Evolutionary conservation across 176 grass and related monocot species (phyloP).

Genomic region (Paspalum vaginatum): DNA sequence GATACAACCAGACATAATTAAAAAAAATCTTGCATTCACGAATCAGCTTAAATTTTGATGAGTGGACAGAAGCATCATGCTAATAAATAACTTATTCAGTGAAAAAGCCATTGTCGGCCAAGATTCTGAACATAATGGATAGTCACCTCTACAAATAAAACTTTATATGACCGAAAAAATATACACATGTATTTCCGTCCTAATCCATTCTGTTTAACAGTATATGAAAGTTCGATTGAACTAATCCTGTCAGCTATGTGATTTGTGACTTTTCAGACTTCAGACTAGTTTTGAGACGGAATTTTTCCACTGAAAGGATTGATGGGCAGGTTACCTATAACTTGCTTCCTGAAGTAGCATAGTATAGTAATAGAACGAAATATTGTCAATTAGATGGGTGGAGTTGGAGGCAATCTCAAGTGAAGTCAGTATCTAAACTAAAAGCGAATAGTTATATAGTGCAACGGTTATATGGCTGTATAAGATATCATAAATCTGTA

Average conservation of each 20-base stretch:
- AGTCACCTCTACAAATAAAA: neutral
- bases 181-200: neutral
- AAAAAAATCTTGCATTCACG: neutral
- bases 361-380: neutral
- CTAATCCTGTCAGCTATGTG: neutral
- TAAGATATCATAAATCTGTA: neutral
- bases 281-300: neutral
- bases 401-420: neutral
- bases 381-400: neutral
- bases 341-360: neutral
- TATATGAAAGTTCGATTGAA: neutral
- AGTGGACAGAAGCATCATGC: neutral
- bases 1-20: neutral
- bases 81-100: conserved; percentile 24
- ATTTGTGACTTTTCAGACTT: neutral
- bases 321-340: neutral
- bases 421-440: neutral
- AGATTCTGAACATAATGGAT: conserved; percentile 22
- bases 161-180: neutral
- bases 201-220: neutral
- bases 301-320: neutral
- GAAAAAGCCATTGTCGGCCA: conserved; percentile 4
- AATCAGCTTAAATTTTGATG: neutral
- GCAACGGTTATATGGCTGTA: neutral
- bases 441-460: neutral